These are phyloP conservation scores for Maudiozyma serrabonitensis DNA, from an alignment of 805 yeast species.

Conservation along the genomic window DNA sequence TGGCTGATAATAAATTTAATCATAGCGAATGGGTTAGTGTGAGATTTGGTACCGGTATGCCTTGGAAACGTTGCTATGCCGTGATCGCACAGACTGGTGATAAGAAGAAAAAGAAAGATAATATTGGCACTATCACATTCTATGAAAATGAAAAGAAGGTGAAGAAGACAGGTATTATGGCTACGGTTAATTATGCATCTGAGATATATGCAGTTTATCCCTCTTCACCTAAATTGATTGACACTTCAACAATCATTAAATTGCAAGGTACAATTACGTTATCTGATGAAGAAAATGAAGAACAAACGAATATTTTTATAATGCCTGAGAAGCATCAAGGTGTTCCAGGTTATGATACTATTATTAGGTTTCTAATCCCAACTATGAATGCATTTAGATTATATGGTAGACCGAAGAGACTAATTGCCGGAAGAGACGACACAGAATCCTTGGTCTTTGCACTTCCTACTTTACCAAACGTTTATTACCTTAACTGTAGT, in stretches of 20 bases:
- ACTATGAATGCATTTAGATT: constrained; percentile 58
- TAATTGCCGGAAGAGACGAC: constrained; percentile 48
- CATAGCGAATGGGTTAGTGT: constrained; percentile 94
- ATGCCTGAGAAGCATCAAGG: constrained; percentile 69
- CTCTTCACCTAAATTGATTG: constrained; percentile 68
- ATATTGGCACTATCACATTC: constrained; percentile 61
- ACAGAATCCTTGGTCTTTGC: constrained; percentile 53
- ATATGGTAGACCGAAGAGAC: constrained; percentile 63
- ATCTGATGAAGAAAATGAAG: constrained; percentile 38
- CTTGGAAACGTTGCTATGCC: constrained; percentile 91
- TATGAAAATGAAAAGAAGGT: constrained; percentile 70
- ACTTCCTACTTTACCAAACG: constrained; percentile 63
- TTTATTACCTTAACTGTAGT: constrained; percentile 48
- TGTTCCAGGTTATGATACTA: constrained; percentile 61
- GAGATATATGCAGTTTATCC: constrained; percentile 87
- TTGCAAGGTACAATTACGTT: constrained; percentile 71
- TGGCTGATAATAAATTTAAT: constrained; percentile 67
- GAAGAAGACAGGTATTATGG: constrained; percentile 66
- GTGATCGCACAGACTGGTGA: constrained; percentile 63
- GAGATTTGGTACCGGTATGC: constrained; percentile 93
- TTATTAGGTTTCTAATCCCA: constrained; percentile 61
- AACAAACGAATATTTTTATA: constrained; percentile 39
- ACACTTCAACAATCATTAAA: constrained; percentile 79
- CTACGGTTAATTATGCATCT: constrained; percentile 61
- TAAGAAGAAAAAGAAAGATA: constrained; percentile 18